Conservation (phyloP, 495 filamentous ascomycete species). For the Delitschia confertaspora region DNA sequence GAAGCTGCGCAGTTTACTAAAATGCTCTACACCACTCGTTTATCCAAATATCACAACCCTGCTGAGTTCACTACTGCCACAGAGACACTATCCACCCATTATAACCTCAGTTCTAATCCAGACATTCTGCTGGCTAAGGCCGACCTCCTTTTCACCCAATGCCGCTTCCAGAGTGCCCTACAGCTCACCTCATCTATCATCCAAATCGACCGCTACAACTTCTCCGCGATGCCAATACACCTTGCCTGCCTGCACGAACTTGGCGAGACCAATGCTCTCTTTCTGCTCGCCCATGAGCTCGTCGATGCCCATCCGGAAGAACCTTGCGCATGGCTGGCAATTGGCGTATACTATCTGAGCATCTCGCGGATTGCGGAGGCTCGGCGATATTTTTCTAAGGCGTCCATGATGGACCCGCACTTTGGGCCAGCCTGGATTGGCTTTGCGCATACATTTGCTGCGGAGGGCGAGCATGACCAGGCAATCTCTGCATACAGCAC, state of each 20-base stretch:
- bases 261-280: constrained; percentile 73
- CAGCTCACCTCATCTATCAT: constrained; percentile 76
- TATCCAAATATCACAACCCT: constrained; percentile 93
- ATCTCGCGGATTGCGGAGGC: constrained; percentile 88
- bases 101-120: constrained; percentile 77
- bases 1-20: constrained; percentile 88
- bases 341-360: constrained; percentile 89
- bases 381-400: constrained; percentile 91
- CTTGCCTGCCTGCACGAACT: constrained; percentile 89
- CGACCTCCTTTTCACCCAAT: constrained; percentile 89
- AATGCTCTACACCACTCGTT: constrained; percentile 92
- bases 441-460: constrained; percentile 98
- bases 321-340: constrained; percentile 82
- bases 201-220: constrained; percentile 74
- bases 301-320: constrained; percentile 88
- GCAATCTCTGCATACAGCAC: constrained; percentile 97
- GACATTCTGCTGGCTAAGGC: constrained; percentile 90
- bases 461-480: constrained; percentile 98
- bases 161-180: constrained; percentile 80
- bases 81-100: constrained; percentile 85
- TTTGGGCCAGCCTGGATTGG: constrained; percentile 98
- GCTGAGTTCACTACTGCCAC: constrained; percentile 73
- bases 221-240: constrained; percentile 80
- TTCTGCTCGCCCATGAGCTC: constrained; percentile 88
- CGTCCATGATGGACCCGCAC: constrained; percentile 92